Conservation (phyloP, 306 rosid species). For the Dalbergia oliveri region DNA sequence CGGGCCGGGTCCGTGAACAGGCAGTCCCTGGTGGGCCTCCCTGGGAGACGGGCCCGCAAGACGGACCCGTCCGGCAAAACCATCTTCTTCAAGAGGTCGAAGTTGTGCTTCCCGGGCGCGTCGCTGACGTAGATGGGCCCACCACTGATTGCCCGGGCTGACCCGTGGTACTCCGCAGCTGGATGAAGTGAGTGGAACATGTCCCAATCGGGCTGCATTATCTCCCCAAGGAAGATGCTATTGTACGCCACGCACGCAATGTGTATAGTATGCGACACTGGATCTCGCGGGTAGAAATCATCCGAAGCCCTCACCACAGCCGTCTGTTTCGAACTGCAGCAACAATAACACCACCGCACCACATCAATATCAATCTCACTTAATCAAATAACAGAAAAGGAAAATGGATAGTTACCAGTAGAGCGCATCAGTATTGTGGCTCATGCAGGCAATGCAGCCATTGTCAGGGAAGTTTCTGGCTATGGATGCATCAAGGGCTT, state of each 20-base stretch:
- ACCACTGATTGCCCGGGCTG: slow-evolving; percentile 92
- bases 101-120: slow-evolving; percentile 85
- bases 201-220: slow-evolving; percentile 97
- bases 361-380: not conserved
- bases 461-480: slow-evolving; percentile 78
- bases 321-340: slow-evolving; percentile 72
- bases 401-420: slow-evolving; percentile 59
- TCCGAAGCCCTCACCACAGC: slow-evolving; percentile 89
- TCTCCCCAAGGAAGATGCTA: slow-evolving; percentile 89
- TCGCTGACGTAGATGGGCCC: slow-evolving; percentile 97
- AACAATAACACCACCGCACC: not conserved
- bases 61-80: slow-evolving; percentile 87
- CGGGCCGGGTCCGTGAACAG: slow-evolving; percentile 87
- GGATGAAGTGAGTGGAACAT: slow-evolving; percentile 93
- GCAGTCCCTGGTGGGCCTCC: slow-evolving; percentile 89
- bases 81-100: slow-evolving; percentile 73
- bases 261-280: slow-evolving; percentile 85
- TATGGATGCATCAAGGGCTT: slow-evolving; percentile 87
- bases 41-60: slow-evolving; percentile 82
- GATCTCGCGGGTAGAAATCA: slow-evolving; percentile 90
- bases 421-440: slow-evolving; percentile 91
- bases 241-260: slow-evolving; percentile 89
- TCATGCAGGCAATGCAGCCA: slow-evolving; percentile 93
- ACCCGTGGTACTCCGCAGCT: slow-evolving; percentile 89
- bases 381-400: not conserved